Percentiles rank a stretch among this genome's conserved stretches.
Conservation (phyloP, 768 basidiomycete genomes). For the Hypholoma fasciculare region DNA sequence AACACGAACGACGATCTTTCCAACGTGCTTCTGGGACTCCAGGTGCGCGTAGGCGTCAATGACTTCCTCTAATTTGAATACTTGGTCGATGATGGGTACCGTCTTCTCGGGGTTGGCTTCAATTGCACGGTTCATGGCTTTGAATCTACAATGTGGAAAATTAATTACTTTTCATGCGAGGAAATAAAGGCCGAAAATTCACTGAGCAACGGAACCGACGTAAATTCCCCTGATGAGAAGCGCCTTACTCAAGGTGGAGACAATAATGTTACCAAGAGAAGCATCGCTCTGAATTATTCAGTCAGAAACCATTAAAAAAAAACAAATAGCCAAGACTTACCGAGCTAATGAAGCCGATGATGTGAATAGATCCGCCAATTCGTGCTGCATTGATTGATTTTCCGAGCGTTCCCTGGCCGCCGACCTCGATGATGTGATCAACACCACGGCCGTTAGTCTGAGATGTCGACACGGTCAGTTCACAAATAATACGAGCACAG, state of each 20-base stretch:
- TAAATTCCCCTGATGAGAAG: conserved; percentile 51
- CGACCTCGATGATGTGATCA: conserved; percentile 45
- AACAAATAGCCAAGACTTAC: not conserved
- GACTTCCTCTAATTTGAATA: conserved; percentile 56
- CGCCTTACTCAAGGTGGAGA: conserved; percentile 34
- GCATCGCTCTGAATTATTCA: not conserved
- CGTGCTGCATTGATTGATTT: conserved; percentile 42
- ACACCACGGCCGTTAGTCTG: conserved; percentile 39
- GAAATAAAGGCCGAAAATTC: conserved; percentile 15
- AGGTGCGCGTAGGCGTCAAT: conserved; percentile 53
- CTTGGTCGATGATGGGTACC: conserved; percentile 55
- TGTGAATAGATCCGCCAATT: conserved; percentile 43
- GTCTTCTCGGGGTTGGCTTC: conserved; percentile 39
- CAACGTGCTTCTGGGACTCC: conserved; percentile 56
- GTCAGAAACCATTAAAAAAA: not conserved
- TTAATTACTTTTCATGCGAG: not conserved
- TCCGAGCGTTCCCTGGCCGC: conserved; percentile 48
- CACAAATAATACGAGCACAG: no score
- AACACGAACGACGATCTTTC: conserved; percentile 52
- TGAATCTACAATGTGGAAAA: conserved; percentile 38
- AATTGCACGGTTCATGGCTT: conserved; percentile 51
- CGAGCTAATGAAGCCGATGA: conserved; percentile 51
- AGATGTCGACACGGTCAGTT: not conserved
- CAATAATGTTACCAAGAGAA: not conserved
- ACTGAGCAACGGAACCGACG: conserved; percentile 62